Evolutionary conservation across 371 early-diverging fungal species (phyloP).

Genomic region (Smittium mucronatum): DNA sequence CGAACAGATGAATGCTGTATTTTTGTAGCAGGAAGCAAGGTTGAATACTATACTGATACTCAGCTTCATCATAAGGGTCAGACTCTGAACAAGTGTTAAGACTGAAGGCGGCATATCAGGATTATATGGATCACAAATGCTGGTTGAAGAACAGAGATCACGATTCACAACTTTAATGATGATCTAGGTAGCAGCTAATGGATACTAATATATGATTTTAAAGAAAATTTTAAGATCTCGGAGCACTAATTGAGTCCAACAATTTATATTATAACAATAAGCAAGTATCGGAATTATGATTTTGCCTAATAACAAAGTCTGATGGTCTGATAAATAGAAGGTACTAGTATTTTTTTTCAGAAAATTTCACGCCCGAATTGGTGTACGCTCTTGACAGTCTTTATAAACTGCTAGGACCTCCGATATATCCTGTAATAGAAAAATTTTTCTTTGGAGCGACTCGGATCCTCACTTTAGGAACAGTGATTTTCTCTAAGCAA

Average conservation of each 20-base stretch:
- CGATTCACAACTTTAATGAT: neutral
- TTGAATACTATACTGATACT: neutral
- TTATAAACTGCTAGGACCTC: neutral
- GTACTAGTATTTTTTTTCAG: neutral
- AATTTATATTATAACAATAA: neutral
- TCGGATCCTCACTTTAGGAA: neutral
- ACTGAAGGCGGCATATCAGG: neutral
- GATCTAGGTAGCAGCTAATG: neutral
- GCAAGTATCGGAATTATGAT: neutral
- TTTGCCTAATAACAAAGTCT: neutral
- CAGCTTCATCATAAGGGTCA: neutral
- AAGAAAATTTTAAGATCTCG: neutral
- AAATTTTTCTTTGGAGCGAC: neutral
- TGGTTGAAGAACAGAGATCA: neutral
- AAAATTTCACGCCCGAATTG: neutral
- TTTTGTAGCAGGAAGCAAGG: neutral
- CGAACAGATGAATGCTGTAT: neutral
- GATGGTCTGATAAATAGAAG: neutral
- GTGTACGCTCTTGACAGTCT: neutral
- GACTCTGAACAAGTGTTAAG: neutral
- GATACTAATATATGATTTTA: neutral
- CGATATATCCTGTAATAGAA: neutral
- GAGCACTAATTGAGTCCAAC: neutral
- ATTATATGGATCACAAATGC: neutral
- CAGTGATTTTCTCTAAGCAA: neutral